Conservation (phyloP, 106 monocot genomes). For the Phalaenopsis aphrodite region DNA sequence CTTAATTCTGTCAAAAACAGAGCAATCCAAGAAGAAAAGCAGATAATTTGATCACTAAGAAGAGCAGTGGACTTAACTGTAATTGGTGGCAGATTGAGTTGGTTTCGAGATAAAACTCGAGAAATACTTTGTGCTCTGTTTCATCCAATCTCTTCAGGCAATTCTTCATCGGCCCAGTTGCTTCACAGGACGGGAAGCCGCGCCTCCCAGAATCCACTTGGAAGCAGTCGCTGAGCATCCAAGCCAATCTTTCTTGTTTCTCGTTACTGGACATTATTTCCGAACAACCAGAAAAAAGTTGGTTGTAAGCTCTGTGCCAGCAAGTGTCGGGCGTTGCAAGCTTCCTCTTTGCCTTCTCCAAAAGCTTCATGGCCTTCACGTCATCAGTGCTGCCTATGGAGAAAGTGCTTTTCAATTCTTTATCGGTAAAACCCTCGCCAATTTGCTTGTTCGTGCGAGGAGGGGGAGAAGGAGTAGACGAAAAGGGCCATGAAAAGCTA, state of each 20-base stretch:
- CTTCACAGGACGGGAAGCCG: slow-evolving; percentile 42
- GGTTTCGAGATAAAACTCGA: slow-evolving; percentile 68
- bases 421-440: background rate
- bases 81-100: slow-evolving; percentile 83
- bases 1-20: background rate
- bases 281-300: slow-evolving; percentile 56
- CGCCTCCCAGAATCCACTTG: slow-evolving; percentile 58
- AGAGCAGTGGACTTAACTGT: slow-evolving; percentile 34
- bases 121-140: slow-evolving; percentile 57
- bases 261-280: slow-evolving; percentile 58
- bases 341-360: slow-evolving; percentile 55
- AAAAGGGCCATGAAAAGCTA: slow-evolving; percentile 27
- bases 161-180: slow-evolving; percentile 28
- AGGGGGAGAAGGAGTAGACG: slow-evolving; percentile 12
- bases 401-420: slow-evolving; percentile 23
- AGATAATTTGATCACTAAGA: background rate
- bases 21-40: background rate
- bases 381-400: slow-evolving; percentile 21
- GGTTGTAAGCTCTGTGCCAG: slow-evolving; percentile 70
- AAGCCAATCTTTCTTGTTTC: slow-evolving; percentile 63
- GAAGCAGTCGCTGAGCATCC: slow-evolving; percentile 74
- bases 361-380: slow-evolving; percentile 24
- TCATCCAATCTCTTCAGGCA: slow-evolving; percentile 67
- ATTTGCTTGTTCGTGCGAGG: background rate
- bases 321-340: slow-evolving; percentile 38